A percentile compares a stretch with the other conserved stretches of the same genome.
Evolutionary conservation across 306 rosid species (phyloP).

Genomic region (Sicyos edulis): DNA sequence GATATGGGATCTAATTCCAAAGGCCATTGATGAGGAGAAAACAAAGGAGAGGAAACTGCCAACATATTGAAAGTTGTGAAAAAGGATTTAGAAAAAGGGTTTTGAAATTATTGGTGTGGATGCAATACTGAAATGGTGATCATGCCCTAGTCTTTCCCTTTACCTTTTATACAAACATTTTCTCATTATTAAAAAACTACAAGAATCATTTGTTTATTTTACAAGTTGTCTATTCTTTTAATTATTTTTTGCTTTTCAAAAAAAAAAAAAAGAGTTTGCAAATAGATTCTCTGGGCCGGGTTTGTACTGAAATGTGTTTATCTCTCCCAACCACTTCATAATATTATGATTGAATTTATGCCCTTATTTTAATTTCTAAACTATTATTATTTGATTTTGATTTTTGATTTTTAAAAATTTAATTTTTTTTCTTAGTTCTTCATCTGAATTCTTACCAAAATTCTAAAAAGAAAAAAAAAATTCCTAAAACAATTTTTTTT

Average conservation of each 20-base stretch:
- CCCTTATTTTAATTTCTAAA: too few species aligned
- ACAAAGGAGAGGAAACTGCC: constrained; percentile 31
- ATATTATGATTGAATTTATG: neutral
- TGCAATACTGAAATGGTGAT: constrained; percentile 11
- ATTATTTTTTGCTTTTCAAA: too few species aligned
- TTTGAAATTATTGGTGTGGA: neutral
- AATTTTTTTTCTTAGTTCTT: too few species aligned
- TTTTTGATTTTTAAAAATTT: too few species aligned
- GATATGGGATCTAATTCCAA: constrained; percentile 18
- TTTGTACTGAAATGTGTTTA: neutral
- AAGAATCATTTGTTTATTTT: neutral
- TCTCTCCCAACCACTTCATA: neutral
- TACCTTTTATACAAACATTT: constrained; percentile 1
- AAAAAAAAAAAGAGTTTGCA: too few species aligned
- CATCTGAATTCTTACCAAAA: too few species aligned
- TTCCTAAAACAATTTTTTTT: too few species aligned
- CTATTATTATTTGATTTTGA: too few species aligned
- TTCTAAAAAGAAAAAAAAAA: too few species aligned
- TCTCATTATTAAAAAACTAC: neutral
- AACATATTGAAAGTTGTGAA: constrained; percentile 18
- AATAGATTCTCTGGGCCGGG: neutral
- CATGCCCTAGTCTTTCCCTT: neutral
- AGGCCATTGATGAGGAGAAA: constrained; percentile 28
- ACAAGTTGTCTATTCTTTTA: neutral
- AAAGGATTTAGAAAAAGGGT: neutral